These are phyloP conservation scores for Coemansia sp. DNA, from an alignment of 192 early-diverging fungal species.

Conservation along the genomic window DNA sequence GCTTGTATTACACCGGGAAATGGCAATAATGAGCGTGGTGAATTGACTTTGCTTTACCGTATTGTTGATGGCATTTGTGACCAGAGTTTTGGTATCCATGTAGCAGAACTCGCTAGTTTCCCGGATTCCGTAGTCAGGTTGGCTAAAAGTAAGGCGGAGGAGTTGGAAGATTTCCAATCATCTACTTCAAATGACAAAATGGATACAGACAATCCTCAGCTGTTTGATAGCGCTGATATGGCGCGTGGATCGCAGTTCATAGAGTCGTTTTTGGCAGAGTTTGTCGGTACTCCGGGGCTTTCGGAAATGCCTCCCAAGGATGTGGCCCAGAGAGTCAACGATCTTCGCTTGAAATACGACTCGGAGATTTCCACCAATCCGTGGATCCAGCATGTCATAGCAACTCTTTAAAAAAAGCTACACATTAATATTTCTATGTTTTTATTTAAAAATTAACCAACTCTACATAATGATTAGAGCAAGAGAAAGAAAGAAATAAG, in stretches of 20 bases:
- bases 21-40: slow-evolving; percentile 33
- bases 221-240: slow-evolving; percentile 38
- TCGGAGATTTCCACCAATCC: slow-evolving; percentile 59
- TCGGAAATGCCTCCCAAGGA: slow-evolving; percentile 41
- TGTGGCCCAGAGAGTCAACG: slow-evolving; percentile 38
- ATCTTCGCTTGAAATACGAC: slow-evolving; percentile 59
- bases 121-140: slow-evolving; percentile 79
- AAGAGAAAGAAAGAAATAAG: background rate
- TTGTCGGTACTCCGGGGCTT: slow-evolving; percentile 44
- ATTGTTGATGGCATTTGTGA: slow-evolving; percentile 80
- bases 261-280: slow-evolving; percentile 57
- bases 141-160: slow-evolving; percentile 82
- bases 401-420: slow-evolving; percentile 25
- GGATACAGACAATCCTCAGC: slow-evolving; percentile 5
- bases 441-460: no score
- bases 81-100: slow-evolving; percentile 98
- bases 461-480: no score
- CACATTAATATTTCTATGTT: no score
- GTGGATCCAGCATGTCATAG: slow-evolving; percentile 64
- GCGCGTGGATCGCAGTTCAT: slow-evolving; percentile 29
- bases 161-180: slow-evolving; percentile 77
- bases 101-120: slow-evolving; percentile 92
- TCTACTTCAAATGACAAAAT: slow-evolving; percentile 13
- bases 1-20: slow-evolving; percentile 58
- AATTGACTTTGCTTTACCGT: slow-evolving; percentile 90